Evolutionary conservation across 2,329 filamentous ascomycete genomes (phyloP).

Genomic region (Xylariomycetidae sp.): DNA sequence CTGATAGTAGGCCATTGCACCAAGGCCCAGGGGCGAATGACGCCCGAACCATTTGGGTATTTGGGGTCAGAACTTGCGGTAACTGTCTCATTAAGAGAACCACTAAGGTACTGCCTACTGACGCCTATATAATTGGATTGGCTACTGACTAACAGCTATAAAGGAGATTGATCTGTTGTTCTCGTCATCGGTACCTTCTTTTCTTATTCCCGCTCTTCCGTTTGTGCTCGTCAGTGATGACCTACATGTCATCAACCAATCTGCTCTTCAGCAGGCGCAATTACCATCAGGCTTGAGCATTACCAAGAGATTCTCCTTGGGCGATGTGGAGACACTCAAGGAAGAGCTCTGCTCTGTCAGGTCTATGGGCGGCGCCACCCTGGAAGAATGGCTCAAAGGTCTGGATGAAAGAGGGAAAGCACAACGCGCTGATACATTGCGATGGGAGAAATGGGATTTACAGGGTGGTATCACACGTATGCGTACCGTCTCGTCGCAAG

Average conservation of each 20-base stretch:
- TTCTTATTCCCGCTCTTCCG: slow-evolving; percentile 64
- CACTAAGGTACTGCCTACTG: slow-evolving; percentile 54
- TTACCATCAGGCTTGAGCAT: slow-evolving; percentile 44
- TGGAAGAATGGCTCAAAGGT: slow-evolving; percentile 77
- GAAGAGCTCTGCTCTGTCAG: slow-evolving; percentile 60
- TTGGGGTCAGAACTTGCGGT: slow-evolving; percentile 62
- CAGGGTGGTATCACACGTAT: slow-evolving; percentile 38
- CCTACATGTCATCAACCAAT: slow-evolving; percentile 54
- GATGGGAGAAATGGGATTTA: slow-evolving; percentile 71
- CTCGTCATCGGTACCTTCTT: slow-evolving; percentile 54
- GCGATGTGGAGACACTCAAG: slow-evolving; percentile 59
- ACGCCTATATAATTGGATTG: slow-evolving; percentile 3
- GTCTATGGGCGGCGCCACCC: slow-evolving; percentile 60
- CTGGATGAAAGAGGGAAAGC: slow-evolving; percentile 60
- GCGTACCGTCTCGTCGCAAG: slow-evolving; percentile 6
- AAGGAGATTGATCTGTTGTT: slow-evolving; percentile 69
- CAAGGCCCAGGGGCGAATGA: slow-evolving; percentile 58
- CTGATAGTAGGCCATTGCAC: slow-evolving; percentile 42
- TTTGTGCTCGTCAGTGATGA: slow-evolving; percentile 62
- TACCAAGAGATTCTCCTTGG: slow-evolving; percentile 61
- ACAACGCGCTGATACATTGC: slow-evolving; percentile 54
- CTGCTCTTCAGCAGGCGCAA: slow-evolving; percentile 47
- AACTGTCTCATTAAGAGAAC: slow-evolving; percentile 57
- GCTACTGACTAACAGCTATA: slow-evolving; percentile 15
- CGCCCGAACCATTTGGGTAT: slow-evolving; percentile 66